Base-by-base conservation (phyloP, 495 filamentous ascomycete species). In the Corynascus novoguineensis region DNA sequence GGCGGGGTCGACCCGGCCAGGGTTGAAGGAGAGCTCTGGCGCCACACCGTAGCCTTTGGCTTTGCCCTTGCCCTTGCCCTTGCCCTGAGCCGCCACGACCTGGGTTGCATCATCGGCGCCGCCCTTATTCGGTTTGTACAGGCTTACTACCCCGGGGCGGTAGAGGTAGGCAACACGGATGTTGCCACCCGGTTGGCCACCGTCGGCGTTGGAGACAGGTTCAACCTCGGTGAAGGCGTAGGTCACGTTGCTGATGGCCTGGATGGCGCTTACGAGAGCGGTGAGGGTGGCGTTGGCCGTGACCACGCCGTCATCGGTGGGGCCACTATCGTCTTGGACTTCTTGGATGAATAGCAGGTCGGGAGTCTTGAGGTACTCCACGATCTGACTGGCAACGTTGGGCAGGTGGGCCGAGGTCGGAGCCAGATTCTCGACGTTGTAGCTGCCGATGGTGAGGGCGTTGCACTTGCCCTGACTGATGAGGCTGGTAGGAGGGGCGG, bases 131-230 rank as follows among this genome's bases (percentile, higher is more conserved):
- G 73, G 68, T 32, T 78, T 72, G 50, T 73, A 74, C 27, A 84
- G 73, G 14, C 65, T 72, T 31, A 86, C 57, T 5, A 79, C 49
- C 2, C 69, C 60, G 0, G 79, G 73, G 12, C 80, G 75, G 72
- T 83, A 86, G 10, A 86, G 68, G 68, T 83, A 86, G 5, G 81
- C 82, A 9, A 73, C 71, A 24, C 83, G 81, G 73, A 86, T 85
- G 64, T 86, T 85, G n/a, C 82, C 81, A 29, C 82, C 82, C 0
- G 81, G 82, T 22, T 74, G 63, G 32, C 83, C 83, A 58, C 83
- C 83, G 63, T 84, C 78, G 46, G 67, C 45, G 63, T 72, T 69
- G 63, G 80, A 56, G 19, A 71, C 51, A 3, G 82, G 80, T 46
- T 61, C 70, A 54, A 86, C 72, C 51, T 78, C 73, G 38, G 68